A percentile compares a stretch with the other conserved stretches of the same genome.
Evolutionary conservation across 2,329 filamentous ascomycete genomes (phyloP).

Genomic region (Alternaria metachromatica): DNA sequence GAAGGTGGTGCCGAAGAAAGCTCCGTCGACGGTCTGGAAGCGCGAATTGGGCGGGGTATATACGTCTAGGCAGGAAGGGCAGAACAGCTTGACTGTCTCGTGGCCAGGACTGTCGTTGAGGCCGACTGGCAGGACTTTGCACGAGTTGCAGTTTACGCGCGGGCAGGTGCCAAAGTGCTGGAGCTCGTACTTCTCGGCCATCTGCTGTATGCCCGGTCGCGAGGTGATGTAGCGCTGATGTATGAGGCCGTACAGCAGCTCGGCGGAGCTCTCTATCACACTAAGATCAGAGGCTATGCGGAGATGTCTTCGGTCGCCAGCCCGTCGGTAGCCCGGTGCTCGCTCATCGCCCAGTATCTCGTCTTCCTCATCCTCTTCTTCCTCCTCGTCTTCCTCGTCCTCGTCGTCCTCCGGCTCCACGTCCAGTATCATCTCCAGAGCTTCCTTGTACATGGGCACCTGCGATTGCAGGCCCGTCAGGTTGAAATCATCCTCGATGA

Average conservation of each 20-base stretch:
- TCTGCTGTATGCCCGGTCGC: constrained; percentile 93
- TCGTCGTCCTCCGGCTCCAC: constrained; percentile 95
- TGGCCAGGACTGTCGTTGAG: constrained; percentile 93
- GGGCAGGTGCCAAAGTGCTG: constrained; percentile 96
- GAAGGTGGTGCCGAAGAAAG: constrained; percentile 98
- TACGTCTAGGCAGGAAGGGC: constrained; percentile 93
- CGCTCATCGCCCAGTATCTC: constrained; percentile 56
- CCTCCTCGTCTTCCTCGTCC: constrained; percentile 75
- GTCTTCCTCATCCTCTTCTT: constrained; percentile 64
- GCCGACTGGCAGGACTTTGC: constrained; percentile 90
- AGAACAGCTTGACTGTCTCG: constrained; percentile 98
- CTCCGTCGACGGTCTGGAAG: constrained; percentile 96
- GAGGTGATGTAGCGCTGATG: constrained; percentile 99
- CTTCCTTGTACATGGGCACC: constrained; percentile 99
- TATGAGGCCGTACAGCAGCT: constrained; percentile 96
- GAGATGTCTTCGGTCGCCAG: constrained; percentile 70
- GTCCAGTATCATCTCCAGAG: constrained; percentile 98
- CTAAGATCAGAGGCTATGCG: constrained; percentile 91
- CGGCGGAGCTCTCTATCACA: constrained; percentile 96
- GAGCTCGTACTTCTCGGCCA: constrained; percentile 98
- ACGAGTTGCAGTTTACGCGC: constrained; percentile 89
- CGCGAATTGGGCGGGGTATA: constrained; percentile 97
- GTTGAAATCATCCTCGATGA: constrained; percentile 99
- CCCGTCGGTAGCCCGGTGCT: constrained; percentile 62
- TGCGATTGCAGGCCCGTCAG: constrained; percentile 93